These are phyloP conservation scores for Ilyonectria sp. DNA, from an alignment of 2,329 filamentous ascomycete species.

Conservation along the genomic window DNA sequence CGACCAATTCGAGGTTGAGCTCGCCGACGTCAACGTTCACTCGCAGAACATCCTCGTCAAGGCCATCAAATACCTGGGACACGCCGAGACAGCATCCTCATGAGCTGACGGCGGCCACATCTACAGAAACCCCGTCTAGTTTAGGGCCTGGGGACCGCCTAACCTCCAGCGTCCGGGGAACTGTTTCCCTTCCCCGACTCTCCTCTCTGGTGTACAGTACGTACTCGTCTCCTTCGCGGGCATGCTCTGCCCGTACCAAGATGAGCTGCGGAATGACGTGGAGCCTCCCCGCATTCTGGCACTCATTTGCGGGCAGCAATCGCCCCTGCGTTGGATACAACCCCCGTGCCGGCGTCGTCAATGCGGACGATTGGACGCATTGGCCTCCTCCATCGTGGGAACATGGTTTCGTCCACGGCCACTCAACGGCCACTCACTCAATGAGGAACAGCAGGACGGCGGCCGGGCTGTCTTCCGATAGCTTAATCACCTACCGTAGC, in stretches of 20 bases:
- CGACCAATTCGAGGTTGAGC: conserved; percentile 70
- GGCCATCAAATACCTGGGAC: conserved; percentile 53
- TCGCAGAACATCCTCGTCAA: conserved; percentile 62
- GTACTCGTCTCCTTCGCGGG: no score
- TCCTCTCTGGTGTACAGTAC: neutral
- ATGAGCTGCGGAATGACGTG: conserved; percentile 13
- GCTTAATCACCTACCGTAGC: conserved; percentile 18
- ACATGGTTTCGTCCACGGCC: neutral
- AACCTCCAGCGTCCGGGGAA: neutral
- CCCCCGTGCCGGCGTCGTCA: neutral
- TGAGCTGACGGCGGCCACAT: neutral
- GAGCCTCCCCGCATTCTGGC: conserved; percentile 26
- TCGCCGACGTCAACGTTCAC: conserved; percentile 69
- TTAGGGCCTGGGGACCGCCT: neutral
- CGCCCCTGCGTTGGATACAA: conserved; percentile 23
- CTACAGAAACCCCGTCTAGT: neutral
- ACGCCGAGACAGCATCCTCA: conserved; percentile 5
- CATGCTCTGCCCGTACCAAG: neutral
- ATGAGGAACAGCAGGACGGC: conserved; percentile 6
- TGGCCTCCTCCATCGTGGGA: conserved; percentile 9
- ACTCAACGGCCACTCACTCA: neutral
- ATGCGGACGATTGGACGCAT: conserved; percentile 9
- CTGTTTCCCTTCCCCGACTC: neutral
- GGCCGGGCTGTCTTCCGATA: conserved; percentile 5
- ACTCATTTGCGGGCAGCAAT: neutral